These are phyloP conservation scores for Leishmania amazonensis DNA, from an alignment of 208 protist genomes.

Conservation along the genomic window DNA sequence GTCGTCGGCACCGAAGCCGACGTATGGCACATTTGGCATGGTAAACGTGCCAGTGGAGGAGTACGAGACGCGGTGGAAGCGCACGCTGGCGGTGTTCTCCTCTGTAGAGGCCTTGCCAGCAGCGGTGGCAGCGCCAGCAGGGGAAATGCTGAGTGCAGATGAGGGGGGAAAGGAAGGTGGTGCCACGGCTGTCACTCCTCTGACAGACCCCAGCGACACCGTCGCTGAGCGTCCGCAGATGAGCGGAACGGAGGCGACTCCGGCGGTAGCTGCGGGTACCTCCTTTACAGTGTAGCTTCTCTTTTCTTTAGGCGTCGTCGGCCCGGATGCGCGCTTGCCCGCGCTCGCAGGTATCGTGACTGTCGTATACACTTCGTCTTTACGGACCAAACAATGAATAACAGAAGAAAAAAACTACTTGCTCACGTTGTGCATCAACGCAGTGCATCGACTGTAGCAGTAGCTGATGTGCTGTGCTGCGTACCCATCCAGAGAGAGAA, in stretches of 20 bases:
- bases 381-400: neutral
- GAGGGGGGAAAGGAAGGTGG: neutral
- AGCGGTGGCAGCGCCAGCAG: neutral
- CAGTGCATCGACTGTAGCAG: neutral
- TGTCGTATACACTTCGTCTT: neutral
- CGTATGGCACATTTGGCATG: conserved; percentile 76
- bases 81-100: conserved; percentile 56
- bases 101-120: neutral
- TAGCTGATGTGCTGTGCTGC: neutral
- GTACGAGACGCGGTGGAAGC: conserved; percentile 49
- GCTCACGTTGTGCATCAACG: neutral
- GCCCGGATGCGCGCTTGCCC: neutral
- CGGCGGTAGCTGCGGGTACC: neutral
- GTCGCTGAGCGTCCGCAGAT: neutral
- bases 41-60: conserved; percentile 75
- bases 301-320: neutral
- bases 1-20: conserved; percentile 23
- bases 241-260: neutral
- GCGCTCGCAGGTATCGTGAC: neutral
- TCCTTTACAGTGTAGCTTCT: neutral
- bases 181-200: neutral
- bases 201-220: neutral
- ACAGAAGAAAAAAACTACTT: neutral
- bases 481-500: neutral
- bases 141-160: neutral